A percentile compares a stretch with the other conserved stretches of the same genome.
Conservation (phyloP, 371 early-diverging fungal genomes). For the Mortierella sp. region DNA sequence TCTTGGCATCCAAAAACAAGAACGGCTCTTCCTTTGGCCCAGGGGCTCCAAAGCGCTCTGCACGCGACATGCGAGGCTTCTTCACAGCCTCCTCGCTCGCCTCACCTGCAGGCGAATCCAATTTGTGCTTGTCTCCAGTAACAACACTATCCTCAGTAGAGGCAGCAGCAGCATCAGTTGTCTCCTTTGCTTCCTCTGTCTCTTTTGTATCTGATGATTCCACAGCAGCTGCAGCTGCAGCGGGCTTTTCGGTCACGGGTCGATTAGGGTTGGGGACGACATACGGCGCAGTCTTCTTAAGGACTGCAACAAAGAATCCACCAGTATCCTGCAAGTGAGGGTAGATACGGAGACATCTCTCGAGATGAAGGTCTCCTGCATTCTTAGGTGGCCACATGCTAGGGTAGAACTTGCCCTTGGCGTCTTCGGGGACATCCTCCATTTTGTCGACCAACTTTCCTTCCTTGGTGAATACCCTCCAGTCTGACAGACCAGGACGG, state of each 20-base stretch:
- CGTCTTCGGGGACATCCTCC: slow-evolving; percentile 67
- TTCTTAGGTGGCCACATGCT: slow-evolving; percentile 86
- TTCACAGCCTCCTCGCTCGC: slow-evolving; percentile 30
- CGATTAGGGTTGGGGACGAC: slow-evolving; percentile 64
- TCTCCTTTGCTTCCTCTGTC: slow-evolving; percentile 19
- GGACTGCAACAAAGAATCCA: slow-evolving; percentile 99
- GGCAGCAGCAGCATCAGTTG: not conserved
- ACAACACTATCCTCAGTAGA: slow-evolving; percentile 18
- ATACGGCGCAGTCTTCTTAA: slow-evolving; percentile 85
- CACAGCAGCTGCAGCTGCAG: slow-evolving; percentile 24
- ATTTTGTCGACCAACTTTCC: slow-evolving; percentile 63
- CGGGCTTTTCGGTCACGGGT: slow-evolving; percentile 39
- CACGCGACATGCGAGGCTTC: slow-evolving; percentile 51
- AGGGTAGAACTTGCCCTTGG: slow-evolving; percentile 61
- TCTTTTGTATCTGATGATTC: slow-evolving; percentile 21
- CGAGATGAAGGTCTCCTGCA: slow-evolving; percentile 73
- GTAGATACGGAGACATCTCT: slow-evolving; percentile 93
- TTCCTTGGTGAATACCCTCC: slow-evolving; percentile 81
- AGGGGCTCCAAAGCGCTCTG: slow-evolving; percentile 61
- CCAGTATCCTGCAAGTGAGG: slow-evolving; percentile 99
- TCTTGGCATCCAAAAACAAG: slow-evolving; percentile 70
- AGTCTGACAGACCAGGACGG: slow-evolving; percentile 80
- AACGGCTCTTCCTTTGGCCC: slow-evolving; percentile 81
- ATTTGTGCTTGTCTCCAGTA: slow-evolving; percentile 37
- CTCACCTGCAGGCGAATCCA: slow-evolving; percentile 18